Evolutionary conservation across 2,329 filamentous ascomycete genomes (phyloP).

Genomic region (Cercospora beticola): DNA sequence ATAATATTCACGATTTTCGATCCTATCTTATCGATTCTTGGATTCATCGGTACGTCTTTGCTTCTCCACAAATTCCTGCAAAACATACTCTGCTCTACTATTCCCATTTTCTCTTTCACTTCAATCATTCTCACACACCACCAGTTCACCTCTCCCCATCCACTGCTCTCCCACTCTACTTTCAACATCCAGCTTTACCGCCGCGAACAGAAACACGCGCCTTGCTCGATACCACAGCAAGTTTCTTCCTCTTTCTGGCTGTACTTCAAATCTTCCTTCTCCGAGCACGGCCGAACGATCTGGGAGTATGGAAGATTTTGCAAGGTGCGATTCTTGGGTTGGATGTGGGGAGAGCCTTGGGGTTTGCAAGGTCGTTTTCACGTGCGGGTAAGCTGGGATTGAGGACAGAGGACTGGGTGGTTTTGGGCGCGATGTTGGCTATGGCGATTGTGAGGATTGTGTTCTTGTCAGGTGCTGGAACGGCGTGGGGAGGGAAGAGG

Average conservation of each 20-base stretch:
- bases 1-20: background rate
- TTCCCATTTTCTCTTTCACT: background rate
- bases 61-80: background rate
- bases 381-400: background rate
- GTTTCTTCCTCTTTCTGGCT: background rate
- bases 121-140: background rate
- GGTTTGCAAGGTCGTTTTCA: background rate
- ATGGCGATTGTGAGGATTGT: slow-evolving; percentile 1
- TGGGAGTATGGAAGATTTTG: background rate
- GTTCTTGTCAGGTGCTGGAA: background rate
- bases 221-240: background rate
- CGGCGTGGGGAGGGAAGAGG: background rate
- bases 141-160: slow-evolving; percentile 4
- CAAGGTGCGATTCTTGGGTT: background rate
- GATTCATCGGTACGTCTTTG: background rate
- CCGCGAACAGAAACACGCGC: background rate
- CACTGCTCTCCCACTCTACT: background rate
- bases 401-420: background rate
- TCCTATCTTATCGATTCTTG: background rate
- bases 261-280: background rate
- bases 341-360: background rate
- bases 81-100: no score
- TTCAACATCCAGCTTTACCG: background rate
- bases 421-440: background rate
- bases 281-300: background rate